Evolutionary conservation across 768 basidiomycete genomes (phyloP), one percentile per base, ranked within the genome.

Genomic region (Leccinellum luteum): DNA sequence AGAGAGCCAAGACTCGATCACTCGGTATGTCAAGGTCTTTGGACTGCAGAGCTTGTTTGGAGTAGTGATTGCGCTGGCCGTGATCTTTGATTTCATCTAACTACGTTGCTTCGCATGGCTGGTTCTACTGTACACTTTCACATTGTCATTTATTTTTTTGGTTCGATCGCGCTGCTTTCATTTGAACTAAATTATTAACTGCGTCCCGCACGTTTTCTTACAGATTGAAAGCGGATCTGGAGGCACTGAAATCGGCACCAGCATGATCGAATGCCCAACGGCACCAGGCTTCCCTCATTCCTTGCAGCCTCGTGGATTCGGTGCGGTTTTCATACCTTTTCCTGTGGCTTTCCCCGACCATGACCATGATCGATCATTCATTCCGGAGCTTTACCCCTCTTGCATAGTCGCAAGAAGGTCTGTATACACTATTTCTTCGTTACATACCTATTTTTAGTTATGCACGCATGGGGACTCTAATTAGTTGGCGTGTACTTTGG

Each of bases 181-280:
- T 64, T 65, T 63, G 57, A 68, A 61, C 63, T 72, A 53, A 73
- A 72, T 76, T 75, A 78, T 75, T 78, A 65, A 77, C 73, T 67
- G 60, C 38, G 15, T 56, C 52, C 48, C 52, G 61, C 60, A 59
- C 53, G 62, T 62, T 68, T 68, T 61, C 64, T 66, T 71, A 56
- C 75, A 90, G 89, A 77, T 76, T 90, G 71, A 85, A 85, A 62
- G 86, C 83, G 70, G 88, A 90, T 61, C 61, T 88, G 60, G 84
- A 81, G 51, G 76, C 79, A 66, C 62, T 78, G 60, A 76, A 78
- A 64, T 60, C 70, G 52, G 64, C 71, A 59, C 60, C 64, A 34
- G 47, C 73, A 49, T 63, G 64, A 62, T 59, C 66, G 58, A 64
- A 63, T n/a, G n/a, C 57, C 45, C 56, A 57, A 60, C 28, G 55